These are phyloP conservation scores for Fragaria iinumae DNA, from an alignment of 306 rosid genomes.

Conservation along the genomic window DNA sequence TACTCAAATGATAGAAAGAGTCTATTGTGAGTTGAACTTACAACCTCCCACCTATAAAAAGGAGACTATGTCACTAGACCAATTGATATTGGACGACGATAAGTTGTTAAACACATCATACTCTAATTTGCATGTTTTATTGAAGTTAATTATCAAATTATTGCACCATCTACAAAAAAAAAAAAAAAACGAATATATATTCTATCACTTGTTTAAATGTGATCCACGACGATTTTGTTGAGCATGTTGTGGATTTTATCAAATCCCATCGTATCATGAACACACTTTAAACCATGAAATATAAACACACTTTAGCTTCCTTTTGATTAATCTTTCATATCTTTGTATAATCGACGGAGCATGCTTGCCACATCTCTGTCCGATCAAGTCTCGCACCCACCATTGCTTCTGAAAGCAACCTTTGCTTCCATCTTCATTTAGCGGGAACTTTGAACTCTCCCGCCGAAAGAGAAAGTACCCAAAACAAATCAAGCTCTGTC, in stretches of 20 bases:
- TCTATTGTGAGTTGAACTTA: too few relatives aligned
- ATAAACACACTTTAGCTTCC: background rate
- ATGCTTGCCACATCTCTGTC: slow-evolving; percentile 5
- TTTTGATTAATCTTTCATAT: background rate
- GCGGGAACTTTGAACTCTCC: slow-evolving; percentile 1
- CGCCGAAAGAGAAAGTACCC: slow-evolving; percentile 6
- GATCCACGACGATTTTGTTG: background rate
- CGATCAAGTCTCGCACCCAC: slow-evolving; percentile 5
- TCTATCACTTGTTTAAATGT: background rate
- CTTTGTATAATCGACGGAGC: background rate
- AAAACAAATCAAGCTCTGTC: background rate
- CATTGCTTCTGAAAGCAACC: background rate
- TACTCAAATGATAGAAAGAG: too few relatives aligned
- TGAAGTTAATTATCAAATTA: background rate
- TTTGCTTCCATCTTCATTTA: background rate
- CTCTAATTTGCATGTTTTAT: background rate
- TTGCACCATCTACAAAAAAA: too few relatives aligned
- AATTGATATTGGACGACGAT: too few relatives aligned
- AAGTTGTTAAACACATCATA: background rate
- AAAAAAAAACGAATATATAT: background rate
- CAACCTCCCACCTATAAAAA: too few relatives aligned
- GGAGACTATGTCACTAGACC: too few relatives aligned
- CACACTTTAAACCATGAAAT: background rate
- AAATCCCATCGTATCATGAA: background rate
- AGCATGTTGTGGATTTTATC: background rate